A percentile compares a stretch with the other conserved stretches of the same genome.
These are phyloP conservation scores for Rhizophagus clarus DNA, from an alignment of 192 early-diverging fungal species.

Conservation along the genomic window DNA sequence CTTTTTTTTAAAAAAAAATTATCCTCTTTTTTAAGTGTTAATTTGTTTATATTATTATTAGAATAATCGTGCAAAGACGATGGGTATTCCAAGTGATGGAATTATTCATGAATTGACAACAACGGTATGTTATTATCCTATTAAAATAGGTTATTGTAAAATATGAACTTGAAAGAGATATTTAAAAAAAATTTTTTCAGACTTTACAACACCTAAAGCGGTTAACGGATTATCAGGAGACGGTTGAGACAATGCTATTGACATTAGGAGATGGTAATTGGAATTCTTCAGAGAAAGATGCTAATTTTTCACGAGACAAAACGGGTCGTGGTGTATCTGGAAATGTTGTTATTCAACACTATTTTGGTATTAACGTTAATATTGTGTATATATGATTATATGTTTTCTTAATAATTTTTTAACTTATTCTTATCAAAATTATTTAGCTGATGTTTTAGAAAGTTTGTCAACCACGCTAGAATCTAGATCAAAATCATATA, in stretches of 20 bases:
- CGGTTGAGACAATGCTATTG: constrained; percentile 56
- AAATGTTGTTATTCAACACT: constrained; percentile 38
- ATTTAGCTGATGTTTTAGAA: constrained; percentile 57
- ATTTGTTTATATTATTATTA: constrained; percentile 1
- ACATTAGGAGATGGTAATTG: constrained; percentile 60
- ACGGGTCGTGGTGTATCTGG: constrained; percentile 29
- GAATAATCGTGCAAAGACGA: constrained; percentile 2
- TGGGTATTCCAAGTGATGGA: constrained; percentile 66
- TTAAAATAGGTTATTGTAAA: too few relatives aligned
- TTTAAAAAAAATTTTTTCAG: constrained; percentile 35
- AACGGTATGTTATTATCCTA: constrained; percentile 53
- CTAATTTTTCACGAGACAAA: constrained; percentile 26
- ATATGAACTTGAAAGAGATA: too few relatives aligned
- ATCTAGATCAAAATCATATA: constrained; percentile 69
- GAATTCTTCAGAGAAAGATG: constrained; percentile 44
- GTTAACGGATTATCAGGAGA: constrained; percentile 56
- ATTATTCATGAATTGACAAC: constrained; percentile 84
- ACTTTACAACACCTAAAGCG: constrained; percentile 66
- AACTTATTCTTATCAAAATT: background rate
- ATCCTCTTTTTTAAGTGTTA: background rate
- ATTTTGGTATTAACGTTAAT: constrained; percentile 36
- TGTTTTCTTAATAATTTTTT: background rate
- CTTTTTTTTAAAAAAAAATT: background rate
- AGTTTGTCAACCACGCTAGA: constrained; percentile 63
- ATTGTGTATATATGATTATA: background rate